These are phyloP conservation scores for Globisporangium cylindrosporum DNA, from an alignment of 352 stramenopile genomes.

Conservation along the genomic window DNA sequence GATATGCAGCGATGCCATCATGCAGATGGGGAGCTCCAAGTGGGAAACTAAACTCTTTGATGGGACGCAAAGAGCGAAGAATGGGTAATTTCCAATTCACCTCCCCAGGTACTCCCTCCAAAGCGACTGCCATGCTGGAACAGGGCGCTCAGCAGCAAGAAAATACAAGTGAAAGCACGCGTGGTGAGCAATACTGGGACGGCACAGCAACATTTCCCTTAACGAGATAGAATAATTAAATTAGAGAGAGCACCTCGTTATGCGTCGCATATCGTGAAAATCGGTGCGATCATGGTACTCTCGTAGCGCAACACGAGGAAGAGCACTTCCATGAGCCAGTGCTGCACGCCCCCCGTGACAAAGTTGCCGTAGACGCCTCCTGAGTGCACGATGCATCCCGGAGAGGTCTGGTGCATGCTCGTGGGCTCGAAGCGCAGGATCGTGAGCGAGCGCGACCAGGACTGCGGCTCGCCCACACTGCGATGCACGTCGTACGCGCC, in stretches of 20 bases:
- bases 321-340: slow-evolving; percentile 60
- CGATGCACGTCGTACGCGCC: slow-evolving; percentile 32
- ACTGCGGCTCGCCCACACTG: slow-evolving; percentile 26
- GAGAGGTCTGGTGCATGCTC: slow-evolving; percentile 23
- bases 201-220: background rate
- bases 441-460: slow-evolving; percentile 44
- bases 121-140: background rate
- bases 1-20: background rate
- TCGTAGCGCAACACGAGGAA: slow-evolving; percentile 59
- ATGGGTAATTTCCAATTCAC: background rate
- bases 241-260: background rate
- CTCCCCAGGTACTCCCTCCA: background rate
- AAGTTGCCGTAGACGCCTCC: slow-evolving; percentile 44
- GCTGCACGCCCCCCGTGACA: slow-evolving; percentile 32
- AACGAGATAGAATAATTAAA: slow-evolving; percentile 1
- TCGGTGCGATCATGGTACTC: slow-evolving; percentile 41
- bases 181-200: background rate
- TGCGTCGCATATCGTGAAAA: slow-evolving; percentile 40
- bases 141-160: background rate
- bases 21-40: background rate
- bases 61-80: background rate
- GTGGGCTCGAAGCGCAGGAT: slow-evolving; percentile 44
- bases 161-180: background rate
- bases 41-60: background rate
- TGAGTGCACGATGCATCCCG: slow-evolving; percentile 41